These are phyloP conservation scores for Chlamydomonas schloesseri DNA, from an alignment of 139 green algal genomes.

Conservation along the genomic window DNA sequence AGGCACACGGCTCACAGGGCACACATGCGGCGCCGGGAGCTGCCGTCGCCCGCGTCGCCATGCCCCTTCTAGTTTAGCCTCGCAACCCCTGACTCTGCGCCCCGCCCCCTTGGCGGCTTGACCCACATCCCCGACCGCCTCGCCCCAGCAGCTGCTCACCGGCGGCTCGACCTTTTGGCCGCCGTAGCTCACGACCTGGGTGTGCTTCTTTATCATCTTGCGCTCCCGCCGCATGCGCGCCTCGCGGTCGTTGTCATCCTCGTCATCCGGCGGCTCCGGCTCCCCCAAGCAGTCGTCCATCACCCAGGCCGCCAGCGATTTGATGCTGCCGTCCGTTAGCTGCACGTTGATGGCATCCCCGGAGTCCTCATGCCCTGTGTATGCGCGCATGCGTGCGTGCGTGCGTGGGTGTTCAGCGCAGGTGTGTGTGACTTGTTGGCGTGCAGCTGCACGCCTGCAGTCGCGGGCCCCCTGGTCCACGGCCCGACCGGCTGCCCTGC, in stretches of 20 bases:
- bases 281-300: slow-evolving; percentile 7
- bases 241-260: no score
- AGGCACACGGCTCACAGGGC: not conserved
- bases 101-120: no score
- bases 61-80: no score
- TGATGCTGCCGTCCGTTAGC: not conserved
- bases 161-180: not conserved
- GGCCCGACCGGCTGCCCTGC: no score
- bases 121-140: not conserved
- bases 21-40: no score
- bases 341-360: slow-evolving; percentile 28
- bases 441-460: not conserved
- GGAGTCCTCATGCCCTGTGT: slow-evolving; percentile 6
- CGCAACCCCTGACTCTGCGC: not conserved
- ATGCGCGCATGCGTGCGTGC: not conserved
- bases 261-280: not conserved
- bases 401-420: no score
- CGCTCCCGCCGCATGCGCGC: not conserved
- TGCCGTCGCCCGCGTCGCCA: no score
- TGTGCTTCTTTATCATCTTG: not conserved
- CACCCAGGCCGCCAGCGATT: not conserved
- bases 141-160: not conserved
- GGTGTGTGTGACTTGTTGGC: not conserved
- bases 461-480: not conserved
- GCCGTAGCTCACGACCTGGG: not conserved